phyloP scores from a whole-genome alignment of 1,139 yeast genomes.

The Meyerozyma sp. region DNA sequence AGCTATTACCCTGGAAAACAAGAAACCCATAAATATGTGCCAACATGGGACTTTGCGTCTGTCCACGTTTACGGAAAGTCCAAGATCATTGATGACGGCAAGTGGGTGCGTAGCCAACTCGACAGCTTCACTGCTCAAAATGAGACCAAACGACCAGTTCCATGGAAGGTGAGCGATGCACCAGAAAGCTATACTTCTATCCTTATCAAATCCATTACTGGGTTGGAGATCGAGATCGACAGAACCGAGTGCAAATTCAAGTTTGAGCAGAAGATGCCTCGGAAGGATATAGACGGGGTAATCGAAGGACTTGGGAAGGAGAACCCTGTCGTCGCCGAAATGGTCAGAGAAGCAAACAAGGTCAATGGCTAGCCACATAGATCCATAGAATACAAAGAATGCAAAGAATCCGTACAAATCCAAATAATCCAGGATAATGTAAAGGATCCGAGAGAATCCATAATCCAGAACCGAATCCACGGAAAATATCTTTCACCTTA shows the following conservation, averaged over 20 bases:
- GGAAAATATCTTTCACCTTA: background rate
- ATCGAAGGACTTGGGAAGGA: conserved; percentile 34
- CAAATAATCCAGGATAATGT: too few species aligned
- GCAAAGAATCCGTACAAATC: too few species aligned
- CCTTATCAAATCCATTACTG: conserved; percentile 52
- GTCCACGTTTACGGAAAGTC: conserved; percentile 58
- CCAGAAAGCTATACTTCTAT: conserved; percentile 45
- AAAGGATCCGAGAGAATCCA: too few species aligned
- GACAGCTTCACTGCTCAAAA: conserved; percentile 42
- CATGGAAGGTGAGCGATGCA: conserved; percentile 59
- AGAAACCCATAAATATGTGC: conserved; percentile 58
- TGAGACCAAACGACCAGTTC: conserved; percentile 36
- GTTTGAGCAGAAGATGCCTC: conserved; percentile 49
- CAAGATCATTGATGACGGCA: conserved; percentile 39
- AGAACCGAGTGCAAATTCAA: conserved; percentile 55
- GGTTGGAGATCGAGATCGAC: conserved; percentile 50
- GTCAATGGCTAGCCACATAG: background rate
- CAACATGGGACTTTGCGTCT: conserved; percentile 68
- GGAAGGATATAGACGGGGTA: conserved; percentile 48
- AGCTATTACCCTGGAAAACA: conserved; percentile 55
- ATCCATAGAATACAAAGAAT: too few species aligned
- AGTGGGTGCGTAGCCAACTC: conserved; percentile 45
- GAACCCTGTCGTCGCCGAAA: background rate
- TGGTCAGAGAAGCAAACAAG: background rate
- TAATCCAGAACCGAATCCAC: too few species aligned